phyloP scores from a whole-genome alignment of 306 rosid species.

The Acacia melanoxylon region DNA sequence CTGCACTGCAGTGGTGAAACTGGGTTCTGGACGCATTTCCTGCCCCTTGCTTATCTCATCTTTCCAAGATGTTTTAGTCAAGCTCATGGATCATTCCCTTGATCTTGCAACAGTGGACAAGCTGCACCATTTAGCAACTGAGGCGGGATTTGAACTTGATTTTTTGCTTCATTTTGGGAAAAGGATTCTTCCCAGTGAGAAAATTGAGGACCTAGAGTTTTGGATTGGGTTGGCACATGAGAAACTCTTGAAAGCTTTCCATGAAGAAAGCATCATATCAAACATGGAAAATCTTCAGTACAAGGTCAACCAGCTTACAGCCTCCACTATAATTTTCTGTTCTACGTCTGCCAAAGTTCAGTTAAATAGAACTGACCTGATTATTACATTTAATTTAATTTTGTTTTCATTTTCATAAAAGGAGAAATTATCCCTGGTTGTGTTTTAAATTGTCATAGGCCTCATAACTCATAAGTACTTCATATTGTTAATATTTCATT shows the following conservation, averaged over 20 bases:
- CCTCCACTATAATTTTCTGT: slow-evolving; percentile 23
- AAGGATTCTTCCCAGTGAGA: slow-evolving; percentile 54
- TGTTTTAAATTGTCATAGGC: slow-evolving; percentile 10
- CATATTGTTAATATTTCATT: background rate
- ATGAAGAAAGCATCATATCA: slow-evolving; percentile 33
- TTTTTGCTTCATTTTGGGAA: slow-evolving; percentile 64
- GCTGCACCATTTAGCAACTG: slow-evolving; percentile 57
- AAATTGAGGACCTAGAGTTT: slow-evolving; percentile 64
- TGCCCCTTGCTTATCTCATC: slow-evolving; percentile 31
- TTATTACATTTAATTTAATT: background rate
- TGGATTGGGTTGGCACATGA: slow-evolving; percentile 72
- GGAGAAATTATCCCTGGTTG: background rate
- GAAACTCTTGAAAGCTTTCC: slow-evolving; percentile 57
- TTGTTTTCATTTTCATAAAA: background rate
- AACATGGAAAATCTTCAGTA: slow-evolving; percentile 42
- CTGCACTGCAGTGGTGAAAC: slow-evolving; percentile 67
- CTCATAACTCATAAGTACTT: background rate
- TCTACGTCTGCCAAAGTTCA: background rate
- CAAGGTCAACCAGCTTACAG: slow-evolving; percentile 44
- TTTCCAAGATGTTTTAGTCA: slow-evolving; percentile 46
- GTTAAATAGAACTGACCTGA: slow-evolving; percentile 7
- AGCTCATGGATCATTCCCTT: slow-evolving; percentile 64
- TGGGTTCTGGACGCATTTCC: slow-evolving; percentile 35
- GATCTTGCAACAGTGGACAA: slow-evolving; percentile 59
- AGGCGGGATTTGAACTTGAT: slow-evolving; percentile 65